Percentiles rank a stretch among this genome's conserved stretches.
Conservation (phyloP, 2,329 filamentous ascomycete genomes). For the Fusarium sp. region DNA sequence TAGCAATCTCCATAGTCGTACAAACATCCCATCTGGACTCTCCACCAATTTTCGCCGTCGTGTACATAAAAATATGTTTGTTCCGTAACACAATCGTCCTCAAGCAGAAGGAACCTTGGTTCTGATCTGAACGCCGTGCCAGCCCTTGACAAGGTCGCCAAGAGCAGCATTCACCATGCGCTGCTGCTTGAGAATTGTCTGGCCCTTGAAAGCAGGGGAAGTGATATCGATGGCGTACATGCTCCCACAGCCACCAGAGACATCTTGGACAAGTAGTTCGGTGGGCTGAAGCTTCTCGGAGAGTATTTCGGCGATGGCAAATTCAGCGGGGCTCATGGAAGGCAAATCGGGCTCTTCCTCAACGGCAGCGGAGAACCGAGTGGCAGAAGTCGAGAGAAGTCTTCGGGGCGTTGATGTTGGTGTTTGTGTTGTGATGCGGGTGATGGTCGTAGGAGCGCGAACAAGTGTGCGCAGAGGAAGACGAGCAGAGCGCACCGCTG, state of each 20-base stretch:
- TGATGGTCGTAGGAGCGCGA: slow-evolving; percentile 11
- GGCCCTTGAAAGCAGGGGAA: slow-evolving; percentile 74
- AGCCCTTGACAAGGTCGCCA: slow-evolving; percentile 78
- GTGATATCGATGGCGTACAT: slow-evolving; percentile 88
- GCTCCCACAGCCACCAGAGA: slow-evolving; percentile 84
- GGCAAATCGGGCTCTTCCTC: slow-evolving; percentile 33
- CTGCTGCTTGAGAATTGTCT: slow-evolving; percentile 82
- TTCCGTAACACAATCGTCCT: neutral
- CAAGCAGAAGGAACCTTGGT: slow-evolving; percentile 62
- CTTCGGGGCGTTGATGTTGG: slow-evolving; percentile 1
- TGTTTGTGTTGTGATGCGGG: slow-evolving; percentile 9
- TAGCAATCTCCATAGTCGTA: slow-evolving; percentile 6
- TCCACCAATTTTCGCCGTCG: neutral
- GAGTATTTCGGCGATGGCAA: slow-evolving; percentile 66
- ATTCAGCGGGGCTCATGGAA: slow-evolving; percentile 61
- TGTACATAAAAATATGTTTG: too few species aligned
- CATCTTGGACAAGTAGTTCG: slow-evolving; percentile 74
- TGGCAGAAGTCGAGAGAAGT: slow-evolving; percentile 15
- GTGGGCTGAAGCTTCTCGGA: slow-evolving; percentile 60
- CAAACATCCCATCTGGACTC: neutral
- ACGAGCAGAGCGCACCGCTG: slow-evolving; percentile 36
- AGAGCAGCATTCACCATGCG: slow-evolving; percentile 80
- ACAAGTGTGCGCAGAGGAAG: slow-evolving; percentile 16
- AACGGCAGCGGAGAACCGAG: slow-evolving; percentile 16
- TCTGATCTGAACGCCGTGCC: slow-evolving; percentile 85